Base-by-base conservation (phyloP, 2,329 filamentous ascomycete species). In the Sordariomycetes sp. region DNA sequence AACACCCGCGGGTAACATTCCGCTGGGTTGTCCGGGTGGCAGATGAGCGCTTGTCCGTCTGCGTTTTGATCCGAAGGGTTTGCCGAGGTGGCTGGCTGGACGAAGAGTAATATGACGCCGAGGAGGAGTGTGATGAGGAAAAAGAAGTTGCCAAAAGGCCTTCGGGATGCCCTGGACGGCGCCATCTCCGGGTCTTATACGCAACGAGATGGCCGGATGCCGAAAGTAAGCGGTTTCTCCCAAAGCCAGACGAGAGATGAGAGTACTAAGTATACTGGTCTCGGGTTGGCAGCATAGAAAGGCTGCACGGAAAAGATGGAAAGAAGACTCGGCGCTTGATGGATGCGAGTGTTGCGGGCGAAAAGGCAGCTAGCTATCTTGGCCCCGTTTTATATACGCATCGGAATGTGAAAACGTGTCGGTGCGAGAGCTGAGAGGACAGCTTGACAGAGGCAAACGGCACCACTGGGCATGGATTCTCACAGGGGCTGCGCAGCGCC, bases 1-100 rank as follows among this genome's bases (percentile, higher is more conserved):
- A 89, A 89, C 1, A 85, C 61, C 54, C 76, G 78, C 1, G 85
- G 83, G 63, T 89, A 89, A 68, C 86, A 89, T 59, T 87, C 84
- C 53, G 76, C 69, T 0, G 76, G 72, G 63, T 85, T 76, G 54
- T 77, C 72, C 50, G 80, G 82, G 67, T 85, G 82, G 63, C 86
- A 89, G 68, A 89, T 86, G 58, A 87, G 70, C 48, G 85, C 79
- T n/a, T 69, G 65, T 6, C 72, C 67, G 54, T 72, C 66, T 43
- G 62, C 14, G 51, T 4, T 28, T 22, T 28, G 37, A 11, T 32
- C 50, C 61, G 51, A 66, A 40, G 60, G 61, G n/a, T 70, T 62
- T 40, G 73, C 66, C 35, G 66, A 60, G 25, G 67, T 64, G 34
- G 69, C 67, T 25, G 64, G 57, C 11, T 64, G 35, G 20, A 51